A percentile compares a stretch with the other conserved stretches of the same genome.
These are phyloP conservation scores for Graphilbum ipis-grandicollis DNA, from an alignment of 2,329 filamentous ascomycete genomes.

Conservation along the genomic window DNA sequence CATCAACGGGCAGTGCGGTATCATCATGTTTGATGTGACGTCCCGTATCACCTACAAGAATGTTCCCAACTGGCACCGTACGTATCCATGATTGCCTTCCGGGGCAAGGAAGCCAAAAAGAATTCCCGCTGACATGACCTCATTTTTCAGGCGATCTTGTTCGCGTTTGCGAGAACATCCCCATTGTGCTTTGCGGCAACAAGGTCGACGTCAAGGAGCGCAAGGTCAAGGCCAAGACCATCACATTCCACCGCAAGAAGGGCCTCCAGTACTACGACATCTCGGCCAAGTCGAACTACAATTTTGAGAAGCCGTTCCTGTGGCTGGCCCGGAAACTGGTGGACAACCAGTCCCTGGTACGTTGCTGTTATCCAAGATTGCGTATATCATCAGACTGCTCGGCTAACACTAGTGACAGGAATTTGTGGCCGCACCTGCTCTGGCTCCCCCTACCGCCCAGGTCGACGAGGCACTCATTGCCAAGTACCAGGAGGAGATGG, in stretches of 20 bases:
- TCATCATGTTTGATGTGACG: conserved; percentile 99
- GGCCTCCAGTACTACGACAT: conserved; percentile 99
- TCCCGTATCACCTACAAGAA: conserved; percentile 99
- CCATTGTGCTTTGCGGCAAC: conserved; percentile 96
- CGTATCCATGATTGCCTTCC: too few species aligned
- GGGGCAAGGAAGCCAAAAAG: too few species aligned
- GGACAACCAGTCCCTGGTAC: conserved; percentile 72
- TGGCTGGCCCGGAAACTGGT: conserved; percentile 98
- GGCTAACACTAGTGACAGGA: conserved; percentile 41
- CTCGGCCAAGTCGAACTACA: conserved; percentile 99
- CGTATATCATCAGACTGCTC: background rate
- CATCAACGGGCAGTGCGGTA: conserved; percentile 99
- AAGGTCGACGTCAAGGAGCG: conserved; percentile 99
- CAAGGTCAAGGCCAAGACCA: conserved; percentile 99
- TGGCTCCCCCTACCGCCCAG: conserved; percentile 81
- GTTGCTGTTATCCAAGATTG: conserved; percentile 17
- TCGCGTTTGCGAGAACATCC: conserved; percentile 98
- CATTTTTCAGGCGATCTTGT: conserved; percentile 65
- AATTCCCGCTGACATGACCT: background rate
- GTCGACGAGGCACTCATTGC: conserved; percentile 72
- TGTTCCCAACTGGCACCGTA: conserved; percentile 99
- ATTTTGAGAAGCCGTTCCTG: conserved; percentile 99
- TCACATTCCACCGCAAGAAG: conserved; percentile 99
- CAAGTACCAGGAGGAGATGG: conserved; percentile 81
- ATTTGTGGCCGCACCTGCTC: conserved; percentile 87